A percentile compares a stretch with the other conserved stretches of the same genome.
Evolutionary conservation across 495 filamentous ascomycete genomes (phyloP).

Genomic region (Aspergillus ellipticus): DNA sequence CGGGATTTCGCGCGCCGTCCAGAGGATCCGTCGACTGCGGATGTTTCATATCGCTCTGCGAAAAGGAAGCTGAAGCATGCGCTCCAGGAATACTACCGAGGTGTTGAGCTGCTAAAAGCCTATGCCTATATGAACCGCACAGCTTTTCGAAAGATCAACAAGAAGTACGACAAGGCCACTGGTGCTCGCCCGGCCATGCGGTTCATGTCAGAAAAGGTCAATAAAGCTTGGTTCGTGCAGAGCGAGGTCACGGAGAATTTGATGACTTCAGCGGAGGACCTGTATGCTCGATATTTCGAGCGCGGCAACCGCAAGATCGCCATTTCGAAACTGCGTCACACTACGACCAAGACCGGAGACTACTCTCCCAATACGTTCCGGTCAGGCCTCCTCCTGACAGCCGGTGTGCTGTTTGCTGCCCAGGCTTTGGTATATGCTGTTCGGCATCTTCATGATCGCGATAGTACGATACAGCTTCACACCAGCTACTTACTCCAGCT

Average conservation of each 20-base stretch:
- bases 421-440: conserved; percentile 69
- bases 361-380: conserved; percentile 72
- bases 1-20: conserved; percentile 65
- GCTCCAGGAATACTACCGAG: conserved; percentile 86
- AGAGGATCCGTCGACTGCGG: conserved; percentile 39
- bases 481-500: conserved; percentile 79
- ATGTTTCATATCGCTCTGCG: conserved; percentile 75
- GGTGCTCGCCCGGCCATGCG: conserved; percentile 70
- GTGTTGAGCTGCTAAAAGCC: conserved; percentile 84
- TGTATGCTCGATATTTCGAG: conserved; percentile 92
- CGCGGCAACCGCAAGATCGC: conserved; percentile 87
- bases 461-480: conserved; percentile 42
- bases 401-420: conserved; percentile 67
- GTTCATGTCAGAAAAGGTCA: conserved; percentile 91
- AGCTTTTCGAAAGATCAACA: conserved; percentile 96
- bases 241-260: conserved; percentile 76
- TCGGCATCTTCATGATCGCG: conserved; percentile 46
- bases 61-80: conserved; percentile 89
- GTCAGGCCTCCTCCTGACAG: conserved; percentile 74
- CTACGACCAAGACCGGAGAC: conserved; percentile 59
- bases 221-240: conserved; percentile 84
- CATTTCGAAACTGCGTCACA: conserved; percentile 73
- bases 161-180: conserved; percentile 93
- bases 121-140: conserved; percentile 86
- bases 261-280: conserved; percentile 74